Conservation (phyloP, 2,329 filamentous ascomycete species). For the Ascochyta lentis region DNA sequence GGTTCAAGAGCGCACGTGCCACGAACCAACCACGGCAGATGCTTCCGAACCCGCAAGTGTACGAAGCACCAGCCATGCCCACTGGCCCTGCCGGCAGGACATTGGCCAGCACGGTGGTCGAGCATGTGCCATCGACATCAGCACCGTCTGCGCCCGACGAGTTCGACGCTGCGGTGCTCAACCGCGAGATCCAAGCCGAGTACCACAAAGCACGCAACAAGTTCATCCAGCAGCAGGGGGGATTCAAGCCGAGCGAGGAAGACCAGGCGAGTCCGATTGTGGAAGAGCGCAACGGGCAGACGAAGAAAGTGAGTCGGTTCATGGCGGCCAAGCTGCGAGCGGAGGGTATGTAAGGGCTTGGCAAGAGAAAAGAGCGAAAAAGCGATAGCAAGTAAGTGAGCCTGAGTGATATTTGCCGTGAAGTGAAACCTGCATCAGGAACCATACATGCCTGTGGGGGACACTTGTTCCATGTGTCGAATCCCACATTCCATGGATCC, state of each 20-base stretch:
- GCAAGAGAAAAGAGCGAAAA: too few relatives aligned
- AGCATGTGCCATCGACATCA: constrained; percentile 52
- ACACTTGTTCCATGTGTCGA: constrained; percentile 44
- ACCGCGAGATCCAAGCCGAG: constrained; percentile 79
- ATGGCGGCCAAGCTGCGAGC: constrained; percentile 68
- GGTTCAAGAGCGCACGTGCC: constrained; percentile 49
- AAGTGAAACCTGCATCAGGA: constrained; percentile 19
- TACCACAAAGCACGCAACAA: constrained; percentile 84
- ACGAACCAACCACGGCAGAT: constrained; percentile 21
- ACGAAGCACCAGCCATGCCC: constrained; percentile 40
- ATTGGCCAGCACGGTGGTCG: constrained; percentile 65
- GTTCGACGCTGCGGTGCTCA: constrained; percentile 73
- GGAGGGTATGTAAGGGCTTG: constrained; percentile 34
- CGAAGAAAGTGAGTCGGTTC: constrained; percentile 73
- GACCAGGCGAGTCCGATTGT: constrained; percentile 70
- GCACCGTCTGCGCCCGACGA: constrained; percentile 52
- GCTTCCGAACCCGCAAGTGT: constrained; percentile 34
- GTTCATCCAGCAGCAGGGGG: constrained; percentile 82
- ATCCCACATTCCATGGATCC: constrained; percentile 49
- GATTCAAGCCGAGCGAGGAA: constrained; percentile 73
- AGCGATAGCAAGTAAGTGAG: too few relatives aligned
- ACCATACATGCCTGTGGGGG: constrained; percentile 49
- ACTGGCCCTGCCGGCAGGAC: constrained; percentile 55
- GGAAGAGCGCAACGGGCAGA: constrained; percentile 67
- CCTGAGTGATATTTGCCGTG: too few relatives aligned